Conservation (phyloP, 2,329 filamentous ascomycete species). For the Aspergillus latus region DNA sequence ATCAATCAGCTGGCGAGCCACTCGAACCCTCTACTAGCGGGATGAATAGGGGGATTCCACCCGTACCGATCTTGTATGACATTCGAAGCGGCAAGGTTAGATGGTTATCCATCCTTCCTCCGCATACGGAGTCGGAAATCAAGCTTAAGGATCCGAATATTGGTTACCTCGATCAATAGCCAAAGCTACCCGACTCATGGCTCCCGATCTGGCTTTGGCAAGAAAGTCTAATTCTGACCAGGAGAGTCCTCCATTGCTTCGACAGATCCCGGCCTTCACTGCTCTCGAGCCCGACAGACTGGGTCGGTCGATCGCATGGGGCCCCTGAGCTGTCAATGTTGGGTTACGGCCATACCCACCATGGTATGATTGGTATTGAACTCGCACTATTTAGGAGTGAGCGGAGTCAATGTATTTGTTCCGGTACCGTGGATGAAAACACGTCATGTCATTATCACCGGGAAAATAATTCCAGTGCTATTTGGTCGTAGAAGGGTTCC, state of each 20-base stretch:
- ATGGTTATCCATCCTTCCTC: no score
- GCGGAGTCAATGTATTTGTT: not conserved
- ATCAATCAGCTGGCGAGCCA: not conserved
- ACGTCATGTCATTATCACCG: not conserved
- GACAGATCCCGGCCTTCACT: not conserved
- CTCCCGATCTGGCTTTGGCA: not conserved
- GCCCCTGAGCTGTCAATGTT: not conserved
- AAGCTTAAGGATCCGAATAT: not conserved
- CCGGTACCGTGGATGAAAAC: not conserved
- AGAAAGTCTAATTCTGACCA: no score
- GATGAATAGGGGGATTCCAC: not conserved
- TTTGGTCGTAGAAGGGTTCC: not conserved
- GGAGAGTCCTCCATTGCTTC: not conserved
- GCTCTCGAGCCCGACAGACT: slow-evolving; percentile 9
- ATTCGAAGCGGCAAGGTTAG: not conserved
- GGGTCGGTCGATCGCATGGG: slow-evolving; percentile 8
- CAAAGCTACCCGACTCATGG: not conserved
- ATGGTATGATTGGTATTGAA: not conserved
- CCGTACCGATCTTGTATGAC: not conserved
- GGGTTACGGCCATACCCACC: not conserved
- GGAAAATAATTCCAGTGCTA: not conserved
- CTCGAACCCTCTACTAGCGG: no score
- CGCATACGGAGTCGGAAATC: no score
- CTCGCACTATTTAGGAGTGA: not conserved
- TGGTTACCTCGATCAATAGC: not conserved